Evolutionary conservation across 2,329 filamentous ascomycete species (phyloP).

Genomic region (Alternaria arbusti): DNA sequence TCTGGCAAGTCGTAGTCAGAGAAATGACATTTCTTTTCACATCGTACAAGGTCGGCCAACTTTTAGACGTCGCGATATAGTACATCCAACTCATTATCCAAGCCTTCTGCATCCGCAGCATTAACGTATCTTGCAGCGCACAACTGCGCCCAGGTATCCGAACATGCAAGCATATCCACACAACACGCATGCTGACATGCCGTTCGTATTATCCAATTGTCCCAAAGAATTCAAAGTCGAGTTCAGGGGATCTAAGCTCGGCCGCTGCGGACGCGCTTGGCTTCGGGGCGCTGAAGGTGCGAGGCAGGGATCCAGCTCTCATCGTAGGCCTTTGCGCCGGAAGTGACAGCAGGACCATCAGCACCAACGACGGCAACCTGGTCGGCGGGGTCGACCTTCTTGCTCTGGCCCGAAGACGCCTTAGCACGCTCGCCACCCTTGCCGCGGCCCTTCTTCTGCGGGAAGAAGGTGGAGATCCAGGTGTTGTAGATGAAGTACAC

Average conservation of each 20-base stretch:
- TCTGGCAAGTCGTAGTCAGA: background rate
- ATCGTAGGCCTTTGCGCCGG: constrained; percentile 78
- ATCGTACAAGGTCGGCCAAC: constrained; percentile 26
- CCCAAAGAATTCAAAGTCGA: background rate
- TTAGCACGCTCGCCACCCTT: constrained; percentile 71
- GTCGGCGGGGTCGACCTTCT: constrained; percentile 69
- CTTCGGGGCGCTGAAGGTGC: constrained; percentile 86
- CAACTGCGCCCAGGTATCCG: background rate
- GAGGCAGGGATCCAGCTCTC: constrained; percentile 92
- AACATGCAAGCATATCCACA: background rate
- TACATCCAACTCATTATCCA: constrained; percentile 18
- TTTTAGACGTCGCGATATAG: constrained; percentile 17
- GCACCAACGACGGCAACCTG: constrained; percentile 70
- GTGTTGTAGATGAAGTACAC: constrained; percentile 98
- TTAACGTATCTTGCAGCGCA: background rate
- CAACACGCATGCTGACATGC: background rate
- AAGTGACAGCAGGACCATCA: constrained; percentile 72
- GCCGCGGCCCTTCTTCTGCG: constrained; percentile 71
- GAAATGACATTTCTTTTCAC: constrained; percentile 13
- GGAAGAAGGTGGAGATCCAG: constrained; percentile 95
- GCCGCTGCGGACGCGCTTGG: constrained; percentile 63
- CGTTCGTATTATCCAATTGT: background rate
- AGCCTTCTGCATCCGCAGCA: background rate
- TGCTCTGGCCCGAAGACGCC: constrained; percentile 65
- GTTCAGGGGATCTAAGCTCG: constrained; percentile 30